These are phyloP conservation scores for Hagleromyces aurorensis DNA, from an alignment of 805 yeast genomes.

Conservation along the genomic window DNA sequence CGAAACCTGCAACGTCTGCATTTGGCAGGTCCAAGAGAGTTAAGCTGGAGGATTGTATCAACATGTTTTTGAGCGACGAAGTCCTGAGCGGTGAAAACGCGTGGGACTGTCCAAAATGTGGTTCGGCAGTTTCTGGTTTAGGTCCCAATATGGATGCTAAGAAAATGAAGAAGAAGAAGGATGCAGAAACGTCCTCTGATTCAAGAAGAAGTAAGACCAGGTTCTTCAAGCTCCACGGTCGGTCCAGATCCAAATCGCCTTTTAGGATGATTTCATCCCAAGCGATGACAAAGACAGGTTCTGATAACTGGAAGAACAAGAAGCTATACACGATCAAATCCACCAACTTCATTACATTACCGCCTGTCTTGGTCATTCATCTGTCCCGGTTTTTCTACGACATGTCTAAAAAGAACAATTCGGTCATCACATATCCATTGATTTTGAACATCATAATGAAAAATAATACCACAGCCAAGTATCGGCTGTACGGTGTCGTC, in stretches of 20 bases:
- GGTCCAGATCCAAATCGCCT: slow-evolving; percentile 24
- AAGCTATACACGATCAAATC: slow-evolving; percentile 50
- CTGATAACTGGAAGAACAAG: slow-evolving; percentile 33
- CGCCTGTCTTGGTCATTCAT: slow-evolving; percentile 73
- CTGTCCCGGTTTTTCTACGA: slow-evolving; percentile 66
- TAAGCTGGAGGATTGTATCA: slow-evolving; percentile 54
- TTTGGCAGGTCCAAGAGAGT: slow-evolving; percentile 28
- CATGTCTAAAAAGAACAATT: slow-evolving; percentile 45
- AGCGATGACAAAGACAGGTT: slow-evolving; percentile 11
- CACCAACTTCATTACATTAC: slow-evolving; percentile 68
- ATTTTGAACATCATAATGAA: slow-evolving; percentile 40
- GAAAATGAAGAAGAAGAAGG: slow-evolving; percentile 23
- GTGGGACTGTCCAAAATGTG: slow-evolving; percentile 77
- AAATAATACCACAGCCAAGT: slow-evolving; percentile 32
- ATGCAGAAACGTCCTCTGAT: slow-evolving; percentile 4
- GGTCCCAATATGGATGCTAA: slow-evolving; percentile 6
- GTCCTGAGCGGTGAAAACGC: slow-evolving; percentile 65
- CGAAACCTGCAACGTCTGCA: slow-evolving; percentile 29
- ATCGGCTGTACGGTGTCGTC: slow-evolving; percentile 53
- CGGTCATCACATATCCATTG: slow-evolving; percentile 49
- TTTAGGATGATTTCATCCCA: slow-evolving; percentile 7
- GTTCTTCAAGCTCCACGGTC: slow-evolving; percentile 21
- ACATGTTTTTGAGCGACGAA: slow-evolving; percentile 56
- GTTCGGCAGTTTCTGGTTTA: slow-evolving; percentile 7
- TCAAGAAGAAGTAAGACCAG: slow-evolving; percentile 22